phyloP scores from a whole-genome alignment of 257 asterid genomes.

The Forsythia suspensa region DNA sequence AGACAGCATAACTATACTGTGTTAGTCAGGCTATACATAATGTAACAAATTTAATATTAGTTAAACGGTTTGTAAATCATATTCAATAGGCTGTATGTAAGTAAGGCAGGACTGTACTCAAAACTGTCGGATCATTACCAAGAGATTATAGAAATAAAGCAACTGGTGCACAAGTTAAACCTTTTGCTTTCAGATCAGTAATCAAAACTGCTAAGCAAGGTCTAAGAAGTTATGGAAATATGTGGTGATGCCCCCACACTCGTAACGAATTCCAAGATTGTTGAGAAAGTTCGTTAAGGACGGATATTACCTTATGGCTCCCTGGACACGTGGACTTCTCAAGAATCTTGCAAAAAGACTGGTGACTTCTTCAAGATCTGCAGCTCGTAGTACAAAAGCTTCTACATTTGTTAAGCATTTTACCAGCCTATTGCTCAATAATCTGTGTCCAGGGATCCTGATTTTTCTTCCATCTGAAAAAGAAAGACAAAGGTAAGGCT shows the following conservation, averaged over 20 bases:
- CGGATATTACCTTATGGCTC: slow-evolving; percentile 73
- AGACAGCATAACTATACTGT: not conserved
- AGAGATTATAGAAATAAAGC: not conserved
- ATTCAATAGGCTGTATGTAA: not conserved
- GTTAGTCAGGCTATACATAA: not conserved
- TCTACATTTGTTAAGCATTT: slow-evolving; percentile 75
- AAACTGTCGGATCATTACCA: not conserved
- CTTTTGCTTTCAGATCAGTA: not conserved
- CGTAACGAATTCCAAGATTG: not conserved
- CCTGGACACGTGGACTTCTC: slow-evolving; percentile 81
- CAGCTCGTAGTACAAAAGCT: slow-evolving; percentile 70
- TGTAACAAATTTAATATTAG: not conserved
- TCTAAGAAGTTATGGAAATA: too few species aligned
- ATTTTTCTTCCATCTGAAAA: slow-evolving; percentile 57
- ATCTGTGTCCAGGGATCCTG: slow-evolving; percentile 63
- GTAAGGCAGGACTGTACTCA: too few species aligned
- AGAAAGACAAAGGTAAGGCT: not conserved
- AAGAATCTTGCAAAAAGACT: slow-evolving; percentile 71
- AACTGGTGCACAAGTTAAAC: too few species aligned
- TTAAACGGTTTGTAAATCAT: not conserved
- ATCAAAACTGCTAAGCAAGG: not conserved
- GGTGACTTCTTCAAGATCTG: slow-evolving; percentile 87
- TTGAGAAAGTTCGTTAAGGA: not conserved
- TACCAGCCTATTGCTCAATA: slow-evolving; percentile 68
- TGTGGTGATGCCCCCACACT: not conserved